Evolutionary conservation across 176 grass and related monocot species (phyloP), one percentile per base, ranked within the genome.

Genomic region (Lolium perenne): DNA sequence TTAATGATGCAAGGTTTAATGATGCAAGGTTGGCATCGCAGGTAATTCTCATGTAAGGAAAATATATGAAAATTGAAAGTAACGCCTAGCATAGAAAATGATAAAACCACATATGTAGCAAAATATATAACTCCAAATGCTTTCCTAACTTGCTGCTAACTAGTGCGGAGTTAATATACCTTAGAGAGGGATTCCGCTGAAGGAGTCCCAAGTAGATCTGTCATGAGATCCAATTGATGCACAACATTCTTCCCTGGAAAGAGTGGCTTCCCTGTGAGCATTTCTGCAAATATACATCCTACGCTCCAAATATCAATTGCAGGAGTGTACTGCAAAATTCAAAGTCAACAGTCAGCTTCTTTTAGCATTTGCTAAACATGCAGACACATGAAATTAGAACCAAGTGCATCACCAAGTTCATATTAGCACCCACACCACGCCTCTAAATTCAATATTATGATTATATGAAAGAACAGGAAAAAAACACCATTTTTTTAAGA

Each of bases 181-280:
- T 91, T 92, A 78, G 90, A 76, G 22, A 94, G 88, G 56, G 95
- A 97, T 86, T 97, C 95, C 49, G 88, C 79, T 80, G 92, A 79
- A 91, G 95, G 95, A 49, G 95, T 94, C 62, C 95, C 95, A 54
- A 97, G 95, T 79, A 97, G 86, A 86, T 92, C 95, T 53, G 95
- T 97, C 92, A 97, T 97, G 35, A 97, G 92, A 79, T 97, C 95
- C 66, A 97, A 90, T 43, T 97, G 95, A 87, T 97, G 95, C 59
- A 97, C 95, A 77, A 97, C 95, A 89, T 97, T 97, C 84, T 97
- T 97, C 49, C 95, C 95, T 77, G 95, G 95, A 92, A 97, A 97
- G 54, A 97, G 75, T 85, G 95, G 90, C 89, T 92, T 94, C 74
- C 95, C 95, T 68, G 87, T 97, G 59, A 97, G 88, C 88, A 97